Evolutionary conservation across 352 stramenopile species (phyloP), one percentile per base, ranked within the genome.

Genomic region (Pythium aristosporum): DNA sequence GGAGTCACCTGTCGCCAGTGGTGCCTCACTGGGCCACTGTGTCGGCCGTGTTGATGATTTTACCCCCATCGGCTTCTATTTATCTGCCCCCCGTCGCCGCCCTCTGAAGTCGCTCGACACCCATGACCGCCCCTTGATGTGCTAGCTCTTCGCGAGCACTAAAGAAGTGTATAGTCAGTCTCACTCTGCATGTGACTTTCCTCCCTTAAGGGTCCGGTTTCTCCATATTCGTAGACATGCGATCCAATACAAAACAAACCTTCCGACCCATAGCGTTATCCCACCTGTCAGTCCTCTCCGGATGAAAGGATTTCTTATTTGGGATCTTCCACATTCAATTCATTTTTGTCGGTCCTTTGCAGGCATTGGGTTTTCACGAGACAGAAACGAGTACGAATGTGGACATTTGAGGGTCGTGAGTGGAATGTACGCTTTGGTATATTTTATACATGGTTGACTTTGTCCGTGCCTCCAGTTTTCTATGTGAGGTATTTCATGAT

Each of bases 41-140:
- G 37, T 20, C 46, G 25, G 36, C 41, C 47, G 50, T 52, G 13
- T 32, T 37, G 30, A 8, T 47, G 25, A 5, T 13, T 52, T 41
- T 60, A 6, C 30, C 46, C 7, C 13, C 11, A 44, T 39, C 54
- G 61, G 57, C 53, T 55, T 57, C 54, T 74, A 71, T 74, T 67
- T 68, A 68, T 68, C 49, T 48, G 46, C 61, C 11, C 16, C n/a
- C 39, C 30, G 36, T 28, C 23, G 23, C 32, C 44, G 25, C n/a
- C n/a, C 28, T 30, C 46, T 46, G 18, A 20, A 46, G 39, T n/a
- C 18, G 5, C 39, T 15, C 39, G 39, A 20, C 39, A 6, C 39
- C 39, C 16, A 8, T 46, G 13, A 20, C 15, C 11, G 8, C 2
- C 10, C 39, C 39, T 20, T 46, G 39, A 20, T 13, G 34, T 39